phyloP scores from a whole-genome alignment of 805 yeast genomes.

The Maudiozyma saulgeensis region DNA sequence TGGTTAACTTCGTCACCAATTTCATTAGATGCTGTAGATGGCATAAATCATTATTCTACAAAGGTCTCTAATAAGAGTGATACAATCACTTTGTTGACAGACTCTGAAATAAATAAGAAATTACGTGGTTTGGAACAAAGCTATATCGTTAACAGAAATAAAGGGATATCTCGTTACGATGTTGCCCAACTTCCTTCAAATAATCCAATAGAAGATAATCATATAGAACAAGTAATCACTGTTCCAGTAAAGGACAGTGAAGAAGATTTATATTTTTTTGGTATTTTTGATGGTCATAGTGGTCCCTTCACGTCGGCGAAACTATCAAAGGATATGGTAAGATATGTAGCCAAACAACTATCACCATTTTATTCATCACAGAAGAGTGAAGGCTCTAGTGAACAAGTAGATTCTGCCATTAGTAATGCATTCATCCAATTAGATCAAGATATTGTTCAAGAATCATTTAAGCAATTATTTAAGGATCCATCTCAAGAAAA shows the following conservation, averaged over 20 bases:
- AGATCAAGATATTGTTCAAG: constrained; percentile 79
- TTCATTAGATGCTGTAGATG: constrained; percentile 21
- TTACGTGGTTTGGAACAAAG: constrained; percentile 73
- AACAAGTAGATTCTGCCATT: constrained; percentile 69
- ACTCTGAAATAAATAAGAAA: constrained; percentile 60
- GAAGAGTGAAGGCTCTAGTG: constrained; percentile 28
- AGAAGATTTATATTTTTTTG: constrained; percentile 86
- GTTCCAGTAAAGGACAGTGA: constrained; percentile 43
- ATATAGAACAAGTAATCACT: constrained; percentile 72
- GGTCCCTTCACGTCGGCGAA: constrained; percentile 92
- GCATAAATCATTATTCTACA: constrained; percentile 18
- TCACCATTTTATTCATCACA: constrained; percentile 45
- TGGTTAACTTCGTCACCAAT: constrained; percentile 10
- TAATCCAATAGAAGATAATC: constrained; percentile 89
- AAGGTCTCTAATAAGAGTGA: not conserved
- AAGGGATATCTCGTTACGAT: constrained; percentile 84
- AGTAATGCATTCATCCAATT: constrained; percentile 69
- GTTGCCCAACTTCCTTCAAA: constrained; percentile 84
- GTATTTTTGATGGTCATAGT: constrained; percentile 93
- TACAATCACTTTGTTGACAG: constrained; percentile 44
- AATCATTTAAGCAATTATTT: constrained; percentile 60
- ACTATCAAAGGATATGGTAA: constrained; percentile 68
- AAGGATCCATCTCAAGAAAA: constrained; percentile 52
- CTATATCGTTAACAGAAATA: constrained; percentile 68
- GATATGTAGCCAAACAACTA: constrained; percentile 67